These are phyloP conservation scores for Tubosaeta brunneosetosa DNA, from an alignment of 768 basidiomycete species.

Conservation along the genomic window DNA sequence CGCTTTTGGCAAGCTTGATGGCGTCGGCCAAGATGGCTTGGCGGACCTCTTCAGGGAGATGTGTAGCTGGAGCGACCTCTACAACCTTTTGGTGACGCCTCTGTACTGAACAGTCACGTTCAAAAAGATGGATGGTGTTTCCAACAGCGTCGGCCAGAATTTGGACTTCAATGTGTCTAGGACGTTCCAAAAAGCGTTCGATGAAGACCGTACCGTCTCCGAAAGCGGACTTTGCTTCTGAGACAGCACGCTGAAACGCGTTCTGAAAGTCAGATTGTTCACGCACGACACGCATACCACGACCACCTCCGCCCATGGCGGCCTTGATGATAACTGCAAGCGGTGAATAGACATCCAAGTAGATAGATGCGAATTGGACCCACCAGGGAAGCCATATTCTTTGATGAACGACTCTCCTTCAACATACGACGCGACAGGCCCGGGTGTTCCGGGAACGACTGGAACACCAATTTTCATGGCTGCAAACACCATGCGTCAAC, in stretches of 20 bases:
- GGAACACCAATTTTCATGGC: conserved; percentile 91
- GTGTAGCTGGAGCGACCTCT: conserved; percentile 95
- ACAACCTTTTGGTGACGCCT: conserved; percentile 98
- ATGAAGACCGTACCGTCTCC: conserved; percentile 99
- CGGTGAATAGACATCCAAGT: conserved; percentile 5
- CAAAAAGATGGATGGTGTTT: conserved; percentile 96
- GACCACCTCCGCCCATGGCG: conserved; percentile 97
- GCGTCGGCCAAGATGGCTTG: conserved; percentile 87
- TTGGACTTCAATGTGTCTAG: conserved; percentile 97
- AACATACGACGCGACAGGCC: conserved; percentile 73
- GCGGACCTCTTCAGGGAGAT: conserved; percentile 86
- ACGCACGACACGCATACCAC: conserved; percentile 98
- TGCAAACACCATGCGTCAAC: conserved; percentile 26
- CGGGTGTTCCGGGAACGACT: conserved; percentile 97
- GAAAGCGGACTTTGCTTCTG: conserved; percentile 94
- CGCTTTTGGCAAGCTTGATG: conserved; percentile 90
- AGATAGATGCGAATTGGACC: conserved; percentile 1
- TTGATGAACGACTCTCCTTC: conserved; percentile 88
- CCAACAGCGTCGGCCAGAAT: conserved; percentile 86
- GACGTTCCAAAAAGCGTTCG: conserved; percentile 94
- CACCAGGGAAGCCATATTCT: conserved; percentile 93
- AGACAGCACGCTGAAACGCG: conserved; percentile 87
- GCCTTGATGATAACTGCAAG: conserved; percentile 94
- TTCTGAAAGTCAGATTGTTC: conserved; percentile 88
- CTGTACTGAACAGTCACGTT: conserved; percentile 99